A percentile compares a stretch with the other conserved stretches of the same genome.
Conservation (phyloP, 306 rosid genomes). For the Vicia faba region DNA sequence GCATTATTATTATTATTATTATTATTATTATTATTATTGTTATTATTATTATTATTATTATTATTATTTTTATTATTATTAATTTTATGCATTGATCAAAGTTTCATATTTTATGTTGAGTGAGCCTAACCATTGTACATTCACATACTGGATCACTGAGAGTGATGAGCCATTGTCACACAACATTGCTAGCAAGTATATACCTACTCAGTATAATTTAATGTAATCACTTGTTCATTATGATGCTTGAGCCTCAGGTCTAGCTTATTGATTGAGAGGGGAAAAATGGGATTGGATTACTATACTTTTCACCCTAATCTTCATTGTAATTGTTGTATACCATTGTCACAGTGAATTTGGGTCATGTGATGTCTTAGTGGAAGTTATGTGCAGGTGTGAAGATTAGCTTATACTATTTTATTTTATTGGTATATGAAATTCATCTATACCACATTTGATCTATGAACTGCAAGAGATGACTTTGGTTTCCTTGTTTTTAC, state of each 20-base stretch:
- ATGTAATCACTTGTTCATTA: not conserved
- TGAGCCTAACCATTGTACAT: not conserved
- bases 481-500: not conserved
- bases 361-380: conserved; percentile 13
- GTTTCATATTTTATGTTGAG: not conserved
- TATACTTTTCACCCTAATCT: conserved; percentile 6
- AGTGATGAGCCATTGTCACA: not conserved
- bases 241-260: not conserved
- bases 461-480: not conserved
- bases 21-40: no score
- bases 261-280: conserved; percentile 6
- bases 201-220: not conserved
- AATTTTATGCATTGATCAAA: not conserved
- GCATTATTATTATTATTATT: not conserved
- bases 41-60: no score
- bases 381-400: conserved; percentile 20
- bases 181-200: conserved; percentile 15
- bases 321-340: not conserved
- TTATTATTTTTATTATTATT: not conserved
- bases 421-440: conserved; percentile 16
- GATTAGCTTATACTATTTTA: conserved; percentile 23
- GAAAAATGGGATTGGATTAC: conserved; percentile 20
- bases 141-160: not conserved
- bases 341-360: conserved; percentile 24
- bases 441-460: not conserved